Base-by-base conservation (phyloP, 352 stramenopile species). In the Phytophthora megakarya region DNA sequence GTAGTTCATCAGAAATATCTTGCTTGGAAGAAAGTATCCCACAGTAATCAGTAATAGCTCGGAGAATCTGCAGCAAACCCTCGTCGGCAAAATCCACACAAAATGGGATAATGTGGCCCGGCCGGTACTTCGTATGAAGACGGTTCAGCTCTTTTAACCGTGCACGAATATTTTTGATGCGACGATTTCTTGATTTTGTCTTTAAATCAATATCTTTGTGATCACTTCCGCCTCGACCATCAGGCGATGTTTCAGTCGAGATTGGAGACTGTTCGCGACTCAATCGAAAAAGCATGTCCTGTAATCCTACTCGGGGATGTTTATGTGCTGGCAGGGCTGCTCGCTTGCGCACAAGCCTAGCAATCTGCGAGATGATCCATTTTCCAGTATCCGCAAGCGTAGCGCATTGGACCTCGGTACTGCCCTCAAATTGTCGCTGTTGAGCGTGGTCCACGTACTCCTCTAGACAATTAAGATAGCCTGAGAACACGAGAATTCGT, bases 401-500 rank as follows among this genome's bases (percentile, higher is more conserved):
- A 15, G 53, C 23, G 15, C 23, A 54, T 23, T 52, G 43, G 16
- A 19, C 42, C 5, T 45, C 38, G 5, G 12, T 13, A 15, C 8
- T 16, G 1, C 44, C 12, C 12, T 43, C 18, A 21, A 33, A 8
- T 2, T 46, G 45, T 12, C 22, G 45, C 46, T 60, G 59, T 40
- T 59, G 58, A 42, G 50, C 43, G 30, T 72, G 65, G 37, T 72
- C 65, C 23, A 69, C 58, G n/a, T 89, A 90, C 26, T 88, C 78
- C 60, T 90, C 79, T 7, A 90, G 43, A 22, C 78, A 89, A 30
- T 89, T 89, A n/a, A 90, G 53, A 45, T 87, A 88, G 8, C 80
- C 74, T 0, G 81, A 91, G 39, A 86, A 87, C 3, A 88, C 80
- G 7, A 91, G 61, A 43, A 93, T 76, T 45, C 79, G 80, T n/a